phyloP scores from a whole-genome alignment of 441 rosid genomes.

The Gossypium aridum region DNA sequence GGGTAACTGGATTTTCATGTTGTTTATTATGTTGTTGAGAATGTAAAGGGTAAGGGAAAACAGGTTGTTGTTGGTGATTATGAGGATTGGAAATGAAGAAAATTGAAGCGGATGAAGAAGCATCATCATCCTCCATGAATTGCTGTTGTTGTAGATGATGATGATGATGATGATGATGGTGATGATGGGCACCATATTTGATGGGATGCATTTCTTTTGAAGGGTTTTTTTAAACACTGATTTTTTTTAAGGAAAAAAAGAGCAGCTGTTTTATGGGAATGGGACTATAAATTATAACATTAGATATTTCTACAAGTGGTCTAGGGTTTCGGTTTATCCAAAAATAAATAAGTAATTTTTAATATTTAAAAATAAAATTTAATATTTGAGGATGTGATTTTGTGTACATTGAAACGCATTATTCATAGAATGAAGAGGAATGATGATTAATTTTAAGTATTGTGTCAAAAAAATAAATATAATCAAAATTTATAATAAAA shows the following conservation, averaged over 20 bases:
- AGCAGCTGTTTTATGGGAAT: background rate
- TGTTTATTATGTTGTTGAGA: background rate
- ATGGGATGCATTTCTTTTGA: background rate
- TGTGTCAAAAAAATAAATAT: too few species aligned
- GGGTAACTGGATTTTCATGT: conserved; percentile 10
- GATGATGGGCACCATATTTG: conserved; percentile 6
- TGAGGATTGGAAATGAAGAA: conserved; percentile 22
- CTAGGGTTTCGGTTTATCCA: background rate
- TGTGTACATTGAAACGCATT: accelerated
- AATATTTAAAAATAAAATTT: too few species aligned
- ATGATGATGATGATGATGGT: background rate
- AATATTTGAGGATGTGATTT: too few species aligned
- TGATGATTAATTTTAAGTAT: accelerated
- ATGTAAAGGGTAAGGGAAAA: background rate
- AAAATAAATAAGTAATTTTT: background rate
- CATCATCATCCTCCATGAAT: conserved; percentile 14
- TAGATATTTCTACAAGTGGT: background rate
- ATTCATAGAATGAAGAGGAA: accelerated
- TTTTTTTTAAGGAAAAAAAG: background rate
- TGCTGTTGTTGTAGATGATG: conserved; percentile 5
- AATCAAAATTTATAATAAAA: too few species aligned
- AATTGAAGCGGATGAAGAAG: conserved; percentile 9
- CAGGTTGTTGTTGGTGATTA: conserved; percentile 1
- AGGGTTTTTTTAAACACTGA: background rate
- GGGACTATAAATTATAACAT: background rate